A percentile compares a stretch with the other conserved stretches of the same genome.
Conservation (phyloP, 495 filamentous ascomycete genomes). For the Barbatosphaeria neglecta region DNA sequence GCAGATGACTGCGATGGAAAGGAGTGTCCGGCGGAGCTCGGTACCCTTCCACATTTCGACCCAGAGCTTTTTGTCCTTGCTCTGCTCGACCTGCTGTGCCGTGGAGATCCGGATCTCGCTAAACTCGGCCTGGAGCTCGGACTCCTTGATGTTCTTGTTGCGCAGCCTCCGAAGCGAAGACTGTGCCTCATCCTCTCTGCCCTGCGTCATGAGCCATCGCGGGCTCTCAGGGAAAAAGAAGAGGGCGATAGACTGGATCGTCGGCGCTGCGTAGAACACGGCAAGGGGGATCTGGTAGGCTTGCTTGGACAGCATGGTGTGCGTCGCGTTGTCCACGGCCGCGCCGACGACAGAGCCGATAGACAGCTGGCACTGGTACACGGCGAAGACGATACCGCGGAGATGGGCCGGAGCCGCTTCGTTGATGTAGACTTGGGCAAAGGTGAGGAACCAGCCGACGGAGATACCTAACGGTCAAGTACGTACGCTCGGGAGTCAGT, state of each 20-base stretch:
- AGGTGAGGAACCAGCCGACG: constrained; percentile 40
- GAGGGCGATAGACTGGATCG: constrained; percentile 31
- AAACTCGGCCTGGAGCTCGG: constrained; percentile 33
- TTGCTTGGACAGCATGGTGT: constrained; percentile 21
- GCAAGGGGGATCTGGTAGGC: constrained; percentile 42
- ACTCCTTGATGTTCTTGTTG: constrained; percentile 18
- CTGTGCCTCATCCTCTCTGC: constrained; percentile 29
- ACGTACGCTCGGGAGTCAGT: background rate
- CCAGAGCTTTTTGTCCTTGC: constrained; percentile 21
- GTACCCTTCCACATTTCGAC: constrained; percentile 34
- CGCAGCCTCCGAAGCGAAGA: constrained; percentile 30
- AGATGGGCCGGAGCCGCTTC: constrained; percentile 27
- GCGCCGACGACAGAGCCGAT: constrained; percentile 40
- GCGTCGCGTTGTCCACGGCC: constrained; percentile 42
- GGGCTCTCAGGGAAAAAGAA: constrained; percentile 46
- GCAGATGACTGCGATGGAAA: constrained; percentile 17
- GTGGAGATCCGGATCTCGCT: constrained; percentile 33
- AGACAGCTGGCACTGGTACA: constrained; percentile 23
- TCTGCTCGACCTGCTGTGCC: constrained; percentile 24
- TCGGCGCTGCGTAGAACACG: constrained; percentile 38
- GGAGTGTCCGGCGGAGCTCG: constrained; percentile 12
- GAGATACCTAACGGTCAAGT: constrained; percentile 23
- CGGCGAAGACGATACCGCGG: constrained; percentile 32
- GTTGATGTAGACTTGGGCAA: constrained; percentile 42
- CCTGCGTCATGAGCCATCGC: constrained; percentile 42